Base-by-base conservation (phyloP, 495 filamentous ascomycete species). In the Penicillium macrosclerotiorum region DNA sequence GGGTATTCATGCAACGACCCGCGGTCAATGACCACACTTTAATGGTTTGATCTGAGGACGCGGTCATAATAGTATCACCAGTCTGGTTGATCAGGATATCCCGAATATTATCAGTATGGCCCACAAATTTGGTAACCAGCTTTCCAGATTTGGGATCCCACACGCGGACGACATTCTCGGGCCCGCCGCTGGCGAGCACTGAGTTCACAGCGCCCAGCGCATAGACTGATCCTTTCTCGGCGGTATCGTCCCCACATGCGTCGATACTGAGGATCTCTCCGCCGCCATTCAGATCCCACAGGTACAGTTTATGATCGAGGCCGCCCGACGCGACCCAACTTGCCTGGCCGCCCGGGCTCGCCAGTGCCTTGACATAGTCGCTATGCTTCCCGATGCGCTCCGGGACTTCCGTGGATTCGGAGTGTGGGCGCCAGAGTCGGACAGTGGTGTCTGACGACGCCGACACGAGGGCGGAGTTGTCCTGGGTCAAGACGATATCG, bases 321-420 rank as follows among this genome's bases (percentile, higher is more conserved):
- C 92, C 94, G 12, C 93, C 93, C n/a, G 92, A 95, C 13, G 90
- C 93, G 31, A 97, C 88, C 94, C 94, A 98, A 49, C 82, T 82
- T 1, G 86, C 78, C 29, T 83, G 72, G 44, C 60, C 62, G 24
- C 75, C 74, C 0, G 93, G 89, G 6, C 88, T 86, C 16, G 92
- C 94, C 18, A 98, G 70, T 45, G 88, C 88, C 66, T 96, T 98
- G 45, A 95, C 92, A 66, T 97, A 98, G 70, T 98, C 93, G 52
- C 81, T 84, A 65, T 98, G 93, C 51, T 91, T 82, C 35, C 93
- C 93, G 59, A 98, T 91, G 36, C 88, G 88, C 40, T 84, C 78
- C 3, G 93, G 88, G 7, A 78, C 73, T 36, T 80, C 71, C 1
- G 69, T 74, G 19, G 85, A 81, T 35, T 84, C 74, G 2, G 86